Conservation (phyloP, 768 basidiomycete genomes). For the Suillus alpinus region DNA sequence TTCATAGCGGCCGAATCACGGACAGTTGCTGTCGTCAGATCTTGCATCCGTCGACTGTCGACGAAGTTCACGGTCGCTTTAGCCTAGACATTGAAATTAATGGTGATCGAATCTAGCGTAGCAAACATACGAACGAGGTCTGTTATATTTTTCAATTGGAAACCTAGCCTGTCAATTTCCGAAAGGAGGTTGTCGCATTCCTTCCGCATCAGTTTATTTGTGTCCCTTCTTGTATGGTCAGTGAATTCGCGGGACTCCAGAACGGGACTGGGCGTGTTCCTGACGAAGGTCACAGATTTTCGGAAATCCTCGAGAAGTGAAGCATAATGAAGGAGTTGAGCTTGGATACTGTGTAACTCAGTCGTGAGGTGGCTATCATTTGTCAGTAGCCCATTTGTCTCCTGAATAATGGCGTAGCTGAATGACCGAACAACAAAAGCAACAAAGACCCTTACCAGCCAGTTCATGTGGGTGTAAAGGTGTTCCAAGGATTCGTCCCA, state of each 20-base stretch:
- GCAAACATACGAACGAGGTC: conserved; percentile 17
- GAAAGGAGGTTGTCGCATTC: conserved; percentile 48
- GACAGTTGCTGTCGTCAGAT: conserved; percentile 8
- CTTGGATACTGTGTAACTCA: conserved; percentile 55
- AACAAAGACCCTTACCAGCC: conserved; percentile 34
- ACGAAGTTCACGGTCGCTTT: conserved; percentile 52
- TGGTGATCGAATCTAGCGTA: background rate
- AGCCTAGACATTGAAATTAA: conserved; percentile 33
- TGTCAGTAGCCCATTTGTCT: conserved; percentile 37
- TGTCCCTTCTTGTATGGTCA: conserved; percentile 12
- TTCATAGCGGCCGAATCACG: conserved; percentile 18
- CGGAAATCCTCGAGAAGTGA: conserved; percentile 54
- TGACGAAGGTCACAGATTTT: conserved; percentile 50
- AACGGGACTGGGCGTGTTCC: conserved; percentile 46
- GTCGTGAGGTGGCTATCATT: conserved; percentile 43
- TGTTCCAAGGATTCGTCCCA: conserved; percentile 60
- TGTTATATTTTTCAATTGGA: conserved; percentile 22
- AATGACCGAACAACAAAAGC: background rate
- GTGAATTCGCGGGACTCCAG: conserved; percentile 29
- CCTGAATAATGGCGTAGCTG: conserved; percentile 29
- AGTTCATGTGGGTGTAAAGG: conserved; percentile 50
- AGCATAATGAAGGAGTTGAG: conserved; percentile 57
- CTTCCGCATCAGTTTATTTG: conserved; percentile 36
- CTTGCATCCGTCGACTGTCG: conserved; percentile 34
- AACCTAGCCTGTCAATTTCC: conserved; percentile 46